These are phyloP conservation scores for Verticillium alfalfae DNA, from an alignment of 2,329 filamentous ascomycete species.

Conservation along the genomic window DNA sequence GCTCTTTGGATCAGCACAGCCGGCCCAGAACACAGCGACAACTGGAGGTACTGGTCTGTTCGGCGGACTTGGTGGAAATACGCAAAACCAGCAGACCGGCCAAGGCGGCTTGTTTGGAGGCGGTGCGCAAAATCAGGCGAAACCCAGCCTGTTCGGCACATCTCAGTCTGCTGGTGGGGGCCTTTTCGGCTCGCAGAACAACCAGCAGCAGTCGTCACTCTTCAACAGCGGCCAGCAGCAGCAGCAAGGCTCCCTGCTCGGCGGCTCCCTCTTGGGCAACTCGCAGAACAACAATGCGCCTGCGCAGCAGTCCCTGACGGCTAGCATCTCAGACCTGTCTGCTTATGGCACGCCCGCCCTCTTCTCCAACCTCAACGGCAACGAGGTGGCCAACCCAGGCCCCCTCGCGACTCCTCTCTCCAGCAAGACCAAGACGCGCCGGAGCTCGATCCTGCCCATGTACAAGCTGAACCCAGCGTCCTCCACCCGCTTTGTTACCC, in stretches of 20 bases:
- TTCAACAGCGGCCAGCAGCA: conserved; percentile 40
- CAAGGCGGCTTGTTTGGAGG: conserved; percentile 42
- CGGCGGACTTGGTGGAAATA: conserved; percentile 29
- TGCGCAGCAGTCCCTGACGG: conserved; percentile 56
- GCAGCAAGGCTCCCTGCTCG: conserved; percentile 24
- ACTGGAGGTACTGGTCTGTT: conserved; percentile 42
- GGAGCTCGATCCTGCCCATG: conserved; percentile 74
- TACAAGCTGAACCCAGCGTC: conserved; percentile 82
- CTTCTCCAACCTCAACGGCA: conserved; percentile 67
- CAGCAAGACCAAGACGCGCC: conserved; percentile 67
- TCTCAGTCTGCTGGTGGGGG: conserved; percentile 37
- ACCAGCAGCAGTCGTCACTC: conserved; percentile 37
- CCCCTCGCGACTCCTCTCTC: conserved; percentile 87
- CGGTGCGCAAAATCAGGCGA: conserved; percentile 46
- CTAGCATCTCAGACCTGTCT: conserved; percentile 75
- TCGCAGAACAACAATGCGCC: conserved; percentile 47
- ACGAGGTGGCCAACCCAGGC: conserved; percentile 66
- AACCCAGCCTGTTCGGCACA: conserved; percentile 50
- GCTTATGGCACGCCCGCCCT: conserved; percentile 87
- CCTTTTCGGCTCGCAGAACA: conserved; percentile 48
- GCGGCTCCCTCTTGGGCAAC: conserved; percentile 55
- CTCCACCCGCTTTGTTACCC: conserved; percentile 73
- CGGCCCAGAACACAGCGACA: conserved; percentile 21
- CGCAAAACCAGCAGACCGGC: conserved; percentile 29
- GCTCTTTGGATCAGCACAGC: conserved; percentile 41